phyloP scores from a whole-genome alignment of 164 flowering plant species.

The Vitis rotundifolia region DNA sequence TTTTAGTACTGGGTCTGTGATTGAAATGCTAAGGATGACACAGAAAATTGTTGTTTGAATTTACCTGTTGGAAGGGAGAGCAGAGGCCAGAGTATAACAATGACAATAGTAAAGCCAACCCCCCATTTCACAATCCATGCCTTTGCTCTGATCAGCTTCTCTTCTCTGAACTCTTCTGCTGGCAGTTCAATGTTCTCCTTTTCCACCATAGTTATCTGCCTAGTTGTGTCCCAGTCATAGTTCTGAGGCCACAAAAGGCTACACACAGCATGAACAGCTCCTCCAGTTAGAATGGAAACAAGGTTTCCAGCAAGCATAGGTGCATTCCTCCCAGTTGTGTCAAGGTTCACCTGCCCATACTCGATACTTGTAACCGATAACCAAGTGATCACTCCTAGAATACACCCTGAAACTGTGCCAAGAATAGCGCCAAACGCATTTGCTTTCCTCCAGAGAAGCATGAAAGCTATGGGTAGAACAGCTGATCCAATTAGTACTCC shows the following conservation, averaged over 20 bases:
- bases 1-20: too few species aligned
- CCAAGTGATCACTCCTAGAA: constrained; percentile 78
- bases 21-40: too few species aligned
- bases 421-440: constrained; percentile 79
- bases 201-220: constrained; percentile 78
- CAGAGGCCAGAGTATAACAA: constrained; percentile 83
- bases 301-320: constrained; percentile 97
- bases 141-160: constrained; percentile 62
- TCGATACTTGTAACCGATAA: constrained; percentile 56
- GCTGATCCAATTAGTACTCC: constrained; percentile 93
- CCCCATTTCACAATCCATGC: constrained; percentile 95
- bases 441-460: constrained; percentile 94
- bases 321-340: constrained; percentile 91
- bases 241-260: constrained; percentile 78
- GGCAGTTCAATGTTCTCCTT: constrained; percentile 64
- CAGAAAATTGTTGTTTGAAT: too few species aligned
- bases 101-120: constrained; percentile 71
- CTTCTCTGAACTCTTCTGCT: constrained; percentile 70
- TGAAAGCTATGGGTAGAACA: constrained; percentile 84
- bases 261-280: constrained; percentile 68
- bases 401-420: constrained; percentile 67
- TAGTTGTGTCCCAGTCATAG: constrained; percentile 88
- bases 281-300: constrained; percentile 82
- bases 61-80: constrained; percentile 87
- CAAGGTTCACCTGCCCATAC: constrained; percentile 80